Conservation (phyloP, 495 filamentous ascomycete species). For the Penicillium manginii region DNA sequence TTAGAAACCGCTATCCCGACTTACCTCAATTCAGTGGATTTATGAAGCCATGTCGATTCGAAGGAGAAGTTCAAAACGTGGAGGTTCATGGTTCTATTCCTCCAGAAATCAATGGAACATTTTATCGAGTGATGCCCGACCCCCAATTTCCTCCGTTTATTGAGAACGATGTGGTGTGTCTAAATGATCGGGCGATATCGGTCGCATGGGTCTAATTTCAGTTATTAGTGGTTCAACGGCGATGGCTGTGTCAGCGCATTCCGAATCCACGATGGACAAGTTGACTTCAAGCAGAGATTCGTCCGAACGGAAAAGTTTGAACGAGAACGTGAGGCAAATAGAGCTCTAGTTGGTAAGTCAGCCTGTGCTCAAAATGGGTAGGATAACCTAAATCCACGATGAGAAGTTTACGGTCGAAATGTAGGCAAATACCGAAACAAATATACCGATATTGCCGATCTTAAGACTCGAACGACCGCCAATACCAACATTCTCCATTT, state of each 20-base stretch:
- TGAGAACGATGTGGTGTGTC: slow-evolving; percentile 23
- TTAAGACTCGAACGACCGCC: slow-evolving; percentile 51
- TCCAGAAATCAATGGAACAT: slow-evolving; percentile 34
- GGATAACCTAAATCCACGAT: neutral
- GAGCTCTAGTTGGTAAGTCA: slow-evolving; percentile 40
- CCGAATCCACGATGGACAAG: slow-evolving; percentile 50
- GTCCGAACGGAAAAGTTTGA: slow-evolving; percentile 55
- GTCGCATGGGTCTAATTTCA: neutral
- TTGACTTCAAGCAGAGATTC: slow-evolving; percentile 55
- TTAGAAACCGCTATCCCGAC: slow-evolving; percentile 22
- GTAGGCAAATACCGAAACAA: slow-evolving; percentile 57
- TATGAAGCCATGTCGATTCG: slow-evolving; percentile 28
- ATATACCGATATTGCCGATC: slow-evolving; percentile 55
- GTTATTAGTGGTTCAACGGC: slow-evolving; percentile 29
- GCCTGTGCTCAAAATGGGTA: neutral
- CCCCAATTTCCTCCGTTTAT: slow-evolving; percentile 29
- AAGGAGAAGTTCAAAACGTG: slow-evolving; percentile 20
- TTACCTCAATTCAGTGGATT: slow-evolving; percentile 21
- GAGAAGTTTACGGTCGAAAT: neutral
- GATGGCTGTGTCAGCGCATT: slow-evolving; percentile 57
- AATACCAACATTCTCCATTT: slow-evolving; percentile 62
- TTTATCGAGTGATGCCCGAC: slow-evolving; percentile 35
- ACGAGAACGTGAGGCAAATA: slow-evolving; percentile 41
- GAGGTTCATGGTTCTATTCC: slow-evolving; percentile 33
- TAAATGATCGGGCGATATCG: neutral